A percentile compares a stretch with the other conserved stretches of the same genome.
phyloP scores from a whole-genome alignment of 2,329 filamentous ascomycete species.

The Karstenula rhodostoma region DNA sequence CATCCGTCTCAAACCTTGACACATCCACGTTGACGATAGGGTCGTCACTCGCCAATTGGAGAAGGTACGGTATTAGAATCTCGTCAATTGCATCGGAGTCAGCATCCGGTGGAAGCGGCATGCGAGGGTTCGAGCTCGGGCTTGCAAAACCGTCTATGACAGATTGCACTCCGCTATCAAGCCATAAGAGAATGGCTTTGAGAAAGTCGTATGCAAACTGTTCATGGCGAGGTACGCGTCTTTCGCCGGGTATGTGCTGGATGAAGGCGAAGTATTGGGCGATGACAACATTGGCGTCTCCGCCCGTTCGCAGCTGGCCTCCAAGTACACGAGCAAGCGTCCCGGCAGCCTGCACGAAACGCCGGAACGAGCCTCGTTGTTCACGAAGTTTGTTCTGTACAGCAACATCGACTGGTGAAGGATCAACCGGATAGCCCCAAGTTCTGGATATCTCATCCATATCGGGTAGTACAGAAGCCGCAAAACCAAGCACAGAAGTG shows the following conservation, averaged over 20 bases:
- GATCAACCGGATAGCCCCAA: slow-evolving; percentile 69
- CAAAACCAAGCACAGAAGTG: slow-evolving; percentile 48
- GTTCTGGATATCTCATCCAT: slow-evolving; percentile 64
- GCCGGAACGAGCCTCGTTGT: slow-evolving; percentile 63
- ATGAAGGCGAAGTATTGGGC: slow-evolving; percentile 60
- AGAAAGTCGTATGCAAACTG: slow-evolving; percentile 72
- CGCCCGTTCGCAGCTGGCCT: slow-evolving; percentile 58
- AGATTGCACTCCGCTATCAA: slow-evolving; percentile 65
- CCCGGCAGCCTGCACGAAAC: slow-evolving; percentile 70
- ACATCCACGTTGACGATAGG: slow-evolving; percentile 65
- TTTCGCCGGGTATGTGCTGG: slow-evolving; percentile 52
- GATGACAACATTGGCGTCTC: slow-evolving; percentile 44
- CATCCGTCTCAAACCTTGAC: slow-evolving; percentile 66
- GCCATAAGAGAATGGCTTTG: slow-evolving; percentile 69
- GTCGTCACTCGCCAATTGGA: slow-evolving; percentile 59
- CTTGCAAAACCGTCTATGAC: slow-evolving; percentile 66
- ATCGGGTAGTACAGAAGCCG: slow-evolving; percentile 57
- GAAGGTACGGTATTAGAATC: slow-evolving; percentile 66
- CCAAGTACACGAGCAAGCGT: slow-evolving; percentile 65
- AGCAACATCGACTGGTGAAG: slow-evolving; percentile 59
- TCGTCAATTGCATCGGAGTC: slow-evolving; percentile 63
- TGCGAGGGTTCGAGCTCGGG: slow-evolving; percentile 54
- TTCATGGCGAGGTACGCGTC: slow-evolving; percentile 49
- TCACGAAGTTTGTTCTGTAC: slow-evolving; percentile 65
- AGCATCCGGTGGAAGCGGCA: slow-evolving; percentile 61